Conservation (phyloP, 2,329 filamentous ascomycete species). For the Sporothrix inflata region DNA sequence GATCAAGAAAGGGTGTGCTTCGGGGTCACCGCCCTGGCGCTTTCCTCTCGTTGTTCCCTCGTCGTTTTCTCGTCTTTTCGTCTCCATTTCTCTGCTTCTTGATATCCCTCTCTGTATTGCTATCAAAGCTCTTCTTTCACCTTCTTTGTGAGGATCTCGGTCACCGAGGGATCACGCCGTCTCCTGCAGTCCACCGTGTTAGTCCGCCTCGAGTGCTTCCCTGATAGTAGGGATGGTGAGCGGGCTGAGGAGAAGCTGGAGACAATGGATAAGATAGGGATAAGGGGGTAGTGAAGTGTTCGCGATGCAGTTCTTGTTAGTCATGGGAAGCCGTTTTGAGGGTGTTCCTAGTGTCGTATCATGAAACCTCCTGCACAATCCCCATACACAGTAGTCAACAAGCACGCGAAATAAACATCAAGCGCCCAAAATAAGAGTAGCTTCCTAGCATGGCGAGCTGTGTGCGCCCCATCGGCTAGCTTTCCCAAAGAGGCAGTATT, state of each 20-base stretch:
- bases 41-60: not conserved
- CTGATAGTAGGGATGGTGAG: not conserved
- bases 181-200: too few relatives aligned
- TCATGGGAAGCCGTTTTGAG: not conserved
- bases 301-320: not conserved
- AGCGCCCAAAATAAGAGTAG: not conserved
- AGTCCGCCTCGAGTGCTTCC: not conserved
- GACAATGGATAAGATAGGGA: not conserved
- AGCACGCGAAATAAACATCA: not conserved
- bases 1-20: constrained; percentile 1
- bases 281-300: not conserved
- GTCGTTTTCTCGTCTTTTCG: too few relatives aligned
- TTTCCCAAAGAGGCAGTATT: not conserved
- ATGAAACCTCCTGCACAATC: not conserved
- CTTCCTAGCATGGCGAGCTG: not conserved
- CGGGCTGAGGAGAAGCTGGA: not conserved
- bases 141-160: constrained; percentile 7
- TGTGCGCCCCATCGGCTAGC: not conserved
- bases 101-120: not conserved
- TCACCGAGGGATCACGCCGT: not conserved
- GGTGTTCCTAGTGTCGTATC: not conserved
- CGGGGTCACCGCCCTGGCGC: constrained; percentile 14
- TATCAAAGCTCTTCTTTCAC: not conserved
- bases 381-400: not conserved
- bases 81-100: not conserved